Percentiles rank a stretch among this genome's conserved stretches.
phyloP scores from a whole-genome alignment of 2,329 filamentous ascomycete genomes.

The Pyrenochaeta sp. region DNA sequence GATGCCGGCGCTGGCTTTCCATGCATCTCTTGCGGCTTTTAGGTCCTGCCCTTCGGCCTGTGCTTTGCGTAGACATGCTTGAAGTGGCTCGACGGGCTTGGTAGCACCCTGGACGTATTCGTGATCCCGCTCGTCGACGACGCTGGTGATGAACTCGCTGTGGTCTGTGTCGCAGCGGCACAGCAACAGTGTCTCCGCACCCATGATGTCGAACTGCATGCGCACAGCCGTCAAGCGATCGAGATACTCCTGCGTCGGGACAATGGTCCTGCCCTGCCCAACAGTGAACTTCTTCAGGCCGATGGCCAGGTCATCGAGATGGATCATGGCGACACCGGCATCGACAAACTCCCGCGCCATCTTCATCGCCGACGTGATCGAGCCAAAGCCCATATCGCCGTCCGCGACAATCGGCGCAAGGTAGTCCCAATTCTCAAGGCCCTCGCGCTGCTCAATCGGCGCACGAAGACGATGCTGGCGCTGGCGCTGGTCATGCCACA shows the following conservation, averaged over 20 bases:
- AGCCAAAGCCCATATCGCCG: constrained; percentile 55
- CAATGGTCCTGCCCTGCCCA: constrained; percentile 50
- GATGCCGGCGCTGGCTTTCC: constrained; percentile 41
- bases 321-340: constrained; percentile 53
- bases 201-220: constrained; percentile 53
- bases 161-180: constrained; percentile 51
- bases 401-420: constrained; percentile 53
- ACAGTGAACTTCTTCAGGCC: constrained; percentile 56
- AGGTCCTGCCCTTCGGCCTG: constrained; percentile 31
- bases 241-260: constrained; percentile 52
- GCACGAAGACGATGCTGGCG: constrained; percentile 48
- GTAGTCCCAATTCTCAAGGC: constrained; percentile 50
- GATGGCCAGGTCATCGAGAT: constrained; percentile 54
- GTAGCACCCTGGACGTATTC: constrained; percentile 52
- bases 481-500: constrained; percentile 53
- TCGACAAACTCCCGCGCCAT: constrained; percentile 53
- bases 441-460: constrained; percentile 35
- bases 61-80: constrained; percentile 29
- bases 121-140: constrained; percentile 50
- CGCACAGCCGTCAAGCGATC: constrained; percentile 46
- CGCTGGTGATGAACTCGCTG: constrained; percentile 51
- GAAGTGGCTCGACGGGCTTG: constrained; percentile 35
- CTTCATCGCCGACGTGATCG: constrained; percentile 51
- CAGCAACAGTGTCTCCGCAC: constrained; percentile 49
- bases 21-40: constrained; percentile 36